phyloP scores from a whole-genome alignment of 2,329 filamentous ascomycete species.

The Botrytis galanthina region DNA sequence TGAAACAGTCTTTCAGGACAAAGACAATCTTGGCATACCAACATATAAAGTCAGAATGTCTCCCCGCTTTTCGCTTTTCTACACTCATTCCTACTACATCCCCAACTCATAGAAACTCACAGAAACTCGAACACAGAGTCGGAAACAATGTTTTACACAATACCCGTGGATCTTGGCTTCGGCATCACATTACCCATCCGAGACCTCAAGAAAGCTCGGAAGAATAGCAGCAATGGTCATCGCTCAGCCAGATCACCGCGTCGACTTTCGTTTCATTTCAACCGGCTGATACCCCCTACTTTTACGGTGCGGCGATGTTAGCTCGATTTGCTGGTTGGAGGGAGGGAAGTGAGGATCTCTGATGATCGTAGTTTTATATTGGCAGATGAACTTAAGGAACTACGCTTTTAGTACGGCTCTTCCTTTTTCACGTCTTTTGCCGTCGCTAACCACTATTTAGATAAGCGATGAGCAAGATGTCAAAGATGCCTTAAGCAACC shows the following conservation, averaged over 20 bases:
- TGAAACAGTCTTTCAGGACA: background rate
- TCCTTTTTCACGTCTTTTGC: no score
- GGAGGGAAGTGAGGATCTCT: background rate
- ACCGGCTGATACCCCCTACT: background rate
- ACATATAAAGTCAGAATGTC: background rate
- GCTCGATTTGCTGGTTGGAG: background rate
- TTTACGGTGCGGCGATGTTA: background rate
- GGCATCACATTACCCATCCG: background rate
- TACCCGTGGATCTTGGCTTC: background rate
- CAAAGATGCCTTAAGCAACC: background rate
- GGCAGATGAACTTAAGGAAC: no score
- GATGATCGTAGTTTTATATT: background rate
- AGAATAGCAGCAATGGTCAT: background rate
- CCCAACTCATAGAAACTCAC: background rate
- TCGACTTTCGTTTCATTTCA: background rate
- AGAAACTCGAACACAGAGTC: background rate
- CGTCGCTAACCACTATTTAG: background rate
- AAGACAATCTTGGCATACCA: background rate
- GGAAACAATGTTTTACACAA: background rate
- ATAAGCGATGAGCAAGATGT: background rate
- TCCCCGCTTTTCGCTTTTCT: background rate
- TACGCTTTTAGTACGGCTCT: background rate
- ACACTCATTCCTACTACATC: background rate
- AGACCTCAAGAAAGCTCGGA: background rate
- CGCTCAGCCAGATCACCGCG: background rate